These are phyloP conservation scores for Globisporangium cederbergense DNA, from an alignment of 352 stramenopile genomes.

Conservation along the genomic window DNA sequence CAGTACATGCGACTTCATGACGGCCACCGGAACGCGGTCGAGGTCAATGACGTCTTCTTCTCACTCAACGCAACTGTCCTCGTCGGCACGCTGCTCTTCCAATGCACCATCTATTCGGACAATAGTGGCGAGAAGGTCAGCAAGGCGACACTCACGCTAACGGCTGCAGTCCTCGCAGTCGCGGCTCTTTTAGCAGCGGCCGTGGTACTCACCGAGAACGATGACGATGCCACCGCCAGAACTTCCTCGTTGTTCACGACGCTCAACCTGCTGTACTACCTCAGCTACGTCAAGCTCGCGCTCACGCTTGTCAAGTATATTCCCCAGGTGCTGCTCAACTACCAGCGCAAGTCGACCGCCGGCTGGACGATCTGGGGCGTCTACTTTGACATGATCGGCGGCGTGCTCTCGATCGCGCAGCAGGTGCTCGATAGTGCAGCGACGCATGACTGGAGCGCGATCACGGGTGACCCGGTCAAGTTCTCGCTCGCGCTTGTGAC, in stretches of 20 bases:
- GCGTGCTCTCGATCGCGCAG: conserved; percentile 90
- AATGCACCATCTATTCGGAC: conserved; percentile 89
- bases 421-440: conserved; percentile 91
- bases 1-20: conserved; percentile 83
- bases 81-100: conserved; percentile 84
- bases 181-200: not conserved
- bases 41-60: conserved; percentile 94
- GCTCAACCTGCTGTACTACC: conserved; percentile 91
- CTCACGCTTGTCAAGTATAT: conserved; percentile 96
- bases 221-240: not conserved
- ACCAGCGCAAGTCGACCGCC: conserved; percentile 91
- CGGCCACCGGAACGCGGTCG: conserved; percentile 81
- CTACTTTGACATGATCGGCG: conserved; percentile 95
- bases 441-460: conserved; percentile 92
- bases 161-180: not conserved
- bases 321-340: conserved; percentile 95
- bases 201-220: not conserved
- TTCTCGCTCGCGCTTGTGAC: conserved; percentile 94
- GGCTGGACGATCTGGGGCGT: conserved; percentile 98
- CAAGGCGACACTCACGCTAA: not conserved
- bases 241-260: conserved; percentile 62
- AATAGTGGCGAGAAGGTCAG: conserved; percentile 28
- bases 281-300: conserved; percentile 94
- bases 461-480: conserved; percentile 95
- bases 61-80: conserved; percentile 90